These are phyloP conservation scores for Penicillium lagena DNA, from an alignment of 495 filamentous ascomycete species.

Conservation along the genomic window DNA sequence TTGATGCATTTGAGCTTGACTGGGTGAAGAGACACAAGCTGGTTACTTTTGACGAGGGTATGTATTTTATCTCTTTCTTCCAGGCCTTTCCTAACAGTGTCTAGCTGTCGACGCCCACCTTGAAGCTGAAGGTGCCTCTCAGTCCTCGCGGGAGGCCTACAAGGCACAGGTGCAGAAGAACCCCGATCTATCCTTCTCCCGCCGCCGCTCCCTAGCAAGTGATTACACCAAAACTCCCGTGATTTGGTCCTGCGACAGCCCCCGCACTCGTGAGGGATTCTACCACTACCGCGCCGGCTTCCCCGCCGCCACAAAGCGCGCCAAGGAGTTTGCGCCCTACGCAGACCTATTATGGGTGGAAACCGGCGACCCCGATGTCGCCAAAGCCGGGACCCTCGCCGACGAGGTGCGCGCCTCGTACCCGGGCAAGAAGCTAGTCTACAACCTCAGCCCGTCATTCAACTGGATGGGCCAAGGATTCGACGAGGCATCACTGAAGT, in stretches of 20 bases:
- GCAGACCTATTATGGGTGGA: constrained; percentile 97
- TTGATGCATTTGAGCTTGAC: constrained; percentile 76
- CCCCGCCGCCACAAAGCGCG: constrained; percentile 84
- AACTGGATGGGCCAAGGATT: constrained; percentile 98
- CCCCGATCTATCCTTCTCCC: constrained; percentile 67
- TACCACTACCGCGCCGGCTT: constrained; percentile 93
- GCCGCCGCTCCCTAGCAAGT: constrained; percentile 64
- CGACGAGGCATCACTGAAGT: constrained; percentile 65
- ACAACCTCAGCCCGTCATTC: constrained; percentile 93
- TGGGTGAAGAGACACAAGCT: constrained; percentile 88
- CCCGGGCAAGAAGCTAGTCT: constrained; percentile 85
- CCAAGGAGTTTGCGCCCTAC: constrained; percentile 83
- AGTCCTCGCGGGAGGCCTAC: constrained; percentile 62
- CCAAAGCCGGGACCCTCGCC: constrained; percentile 68
- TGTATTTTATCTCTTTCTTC: background rate
- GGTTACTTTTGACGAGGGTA: constrained; percentile 85
- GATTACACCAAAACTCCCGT: constrained; percentile 60
- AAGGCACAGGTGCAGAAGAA: constrained; percentile 48
- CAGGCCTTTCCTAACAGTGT: constrained; percentile 9
- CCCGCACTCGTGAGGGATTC: constrained; percentile 89
- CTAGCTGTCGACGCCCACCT: constrained; percentile 70
- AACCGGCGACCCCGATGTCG: constrained; percentile 79
- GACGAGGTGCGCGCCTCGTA: constrained; percentile 56
- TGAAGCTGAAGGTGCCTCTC: constrained; percentile 49
- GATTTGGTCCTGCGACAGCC: constrained; percentile 83